Conservation (phyloP, 192 early-diverging fungal genomes). For the Dispira parvispora region DNA sequence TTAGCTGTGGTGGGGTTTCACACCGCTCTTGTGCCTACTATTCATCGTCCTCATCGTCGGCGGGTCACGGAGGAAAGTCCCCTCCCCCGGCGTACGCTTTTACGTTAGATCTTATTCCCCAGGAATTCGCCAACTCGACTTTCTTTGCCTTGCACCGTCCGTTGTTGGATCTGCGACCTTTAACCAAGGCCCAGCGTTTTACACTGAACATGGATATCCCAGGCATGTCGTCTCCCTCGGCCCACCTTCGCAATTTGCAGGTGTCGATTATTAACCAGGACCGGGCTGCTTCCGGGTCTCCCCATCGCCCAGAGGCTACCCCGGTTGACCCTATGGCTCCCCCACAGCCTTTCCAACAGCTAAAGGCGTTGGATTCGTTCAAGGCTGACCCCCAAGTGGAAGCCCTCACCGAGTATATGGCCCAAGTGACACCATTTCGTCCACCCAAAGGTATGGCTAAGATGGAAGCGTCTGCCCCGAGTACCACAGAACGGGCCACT, state of each 20-base stretch:
- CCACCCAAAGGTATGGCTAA: neutral
- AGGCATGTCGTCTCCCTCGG: neutral
- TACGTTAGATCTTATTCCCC: neutral
- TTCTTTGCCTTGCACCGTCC: slow-evolving; percentile 44
- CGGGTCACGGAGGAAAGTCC: slow-evolving; percentile 16
- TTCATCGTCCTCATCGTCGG: no score
- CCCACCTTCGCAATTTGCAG: neutral
- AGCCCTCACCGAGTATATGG: neutral
- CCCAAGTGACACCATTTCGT: neutral
- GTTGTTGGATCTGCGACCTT: slow-evolving; percentile 21
- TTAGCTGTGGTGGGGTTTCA: no score
- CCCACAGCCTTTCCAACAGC: neutral
- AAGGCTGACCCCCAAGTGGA: neutral
- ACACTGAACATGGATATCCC: neutral
- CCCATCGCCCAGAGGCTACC: neutral
- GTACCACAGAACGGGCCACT: slow-evolving; percentile 18
- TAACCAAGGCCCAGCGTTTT: neutral
- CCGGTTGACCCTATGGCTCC: no score
- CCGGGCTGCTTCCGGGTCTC: neutral
- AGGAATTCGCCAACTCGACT: slow-evolving; percentile 32
- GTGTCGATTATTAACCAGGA: neutral
- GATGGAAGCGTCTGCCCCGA: slow-evolving; percentile 21
- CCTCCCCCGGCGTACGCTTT: neutral
- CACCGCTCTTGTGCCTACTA: no score
- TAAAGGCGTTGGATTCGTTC: neutral